These are phyloP conservation scores for Rhizopogon roseolus DNA, from an alignment of 768 basidiomycete species.

Conservation along the genomic window DNA sequence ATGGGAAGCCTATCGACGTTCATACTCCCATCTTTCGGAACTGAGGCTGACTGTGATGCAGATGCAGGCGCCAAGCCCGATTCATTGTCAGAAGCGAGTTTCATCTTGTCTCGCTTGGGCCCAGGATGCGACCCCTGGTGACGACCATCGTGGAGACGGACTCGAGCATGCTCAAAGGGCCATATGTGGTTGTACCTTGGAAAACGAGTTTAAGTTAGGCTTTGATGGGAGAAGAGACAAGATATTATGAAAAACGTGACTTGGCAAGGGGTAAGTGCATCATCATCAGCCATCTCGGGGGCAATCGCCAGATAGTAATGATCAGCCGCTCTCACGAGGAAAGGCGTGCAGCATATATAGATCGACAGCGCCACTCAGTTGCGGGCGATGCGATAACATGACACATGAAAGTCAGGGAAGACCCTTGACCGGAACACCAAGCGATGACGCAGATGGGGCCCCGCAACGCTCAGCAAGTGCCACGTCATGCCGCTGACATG, in stretches of 20 bases:
- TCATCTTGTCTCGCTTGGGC: slow-evolving; percentile 13
- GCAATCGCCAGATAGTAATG: no score
- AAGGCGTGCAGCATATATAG: no score
- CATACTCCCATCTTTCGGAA: neutral
- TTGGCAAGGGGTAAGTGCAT: neutral
- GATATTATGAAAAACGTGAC: neutral
- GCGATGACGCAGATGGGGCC: neutral
- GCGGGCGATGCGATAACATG: no score
- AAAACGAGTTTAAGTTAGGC: neutral
- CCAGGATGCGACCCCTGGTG: slow-evolving; percentile 24
- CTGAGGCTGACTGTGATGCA: neutral
- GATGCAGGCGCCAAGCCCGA: no score
- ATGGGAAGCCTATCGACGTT: neutral
- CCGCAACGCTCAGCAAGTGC: neutral
- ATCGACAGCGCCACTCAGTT: no score
- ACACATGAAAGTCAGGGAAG: neutral
- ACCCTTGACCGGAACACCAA: neutral
- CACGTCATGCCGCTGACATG: neutral
- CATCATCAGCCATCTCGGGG: no score
- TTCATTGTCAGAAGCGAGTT: slow-evolving; percentile 4
- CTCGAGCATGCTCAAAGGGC: slow-evolving; percentile 95
- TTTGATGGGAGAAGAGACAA: neutral
- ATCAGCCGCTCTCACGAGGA: no score
- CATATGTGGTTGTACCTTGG: slow-evolving; percentile 96
- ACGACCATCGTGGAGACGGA: slow-evolving; percentile 51